Evolutionary conservation across 768 basidiomycete species (phyloP), one percentile per base, ranked within the genome.

Genomic region (Mycena capillaripes): DNA sequence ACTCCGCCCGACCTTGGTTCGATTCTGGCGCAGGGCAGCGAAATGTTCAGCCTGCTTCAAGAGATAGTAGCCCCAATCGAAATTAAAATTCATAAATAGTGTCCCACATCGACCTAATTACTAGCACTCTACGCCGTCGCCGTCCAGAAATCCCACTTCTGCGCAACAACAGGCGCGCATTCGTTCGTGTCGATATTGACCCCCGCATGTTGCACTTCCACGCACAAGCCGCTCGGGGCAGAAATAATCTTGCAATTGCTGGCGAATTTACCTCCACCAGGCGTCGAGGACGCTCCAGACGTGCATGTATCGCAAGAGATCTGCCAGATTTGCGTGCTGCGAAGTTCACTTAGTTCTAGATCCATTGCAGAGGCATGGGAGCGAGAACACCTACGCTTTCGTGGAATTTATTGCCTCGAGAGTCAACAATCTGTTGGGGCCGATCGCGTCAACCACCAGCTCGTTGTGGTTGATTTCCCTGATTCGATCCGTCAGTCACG

Each of bases 91-190:
- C n/a, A n/a, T n/a, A n/a, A n/a, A n/a, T n/a, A n/a, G n/a, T n/a
- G n/a, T n/a, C n/a, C n/a, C n/a, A n/a, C n/a, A n/a, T n/a, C n/a
- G n/a, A n/a, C n/a, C n/a, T n/a, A n/a, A n/a, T n/a, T n/a, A n/a
- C n/a, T n/a, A 7, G 4, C 4, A 57, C 56, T 57, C 19, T 34
- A 56, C 32, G 63, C 38, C 8, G 70, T 66, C 32, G 58, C 58
- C 16, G 70, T 66, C 70, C 70, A 71, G 63, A 71, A 71, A 34
- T 61, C 58, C 44, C 44, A 71, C 1, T 11, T 42, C 52, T 66
- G 70, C 19, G 48, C 36, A 12, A 42, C 23, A 2, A 40, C 57
- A 4, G 36, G 8, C 2, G 30, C 29, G 50, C 70, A 71, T 21
- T 34, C 38, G 5, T 8, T 19, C 9, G n/a, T 27, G 34, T 25